These are phyloP conservation scores for Kwoniella sp. DNA, from an alignment of 768 basidiomycete genomes.

Conservation along the genomic window DNA sequence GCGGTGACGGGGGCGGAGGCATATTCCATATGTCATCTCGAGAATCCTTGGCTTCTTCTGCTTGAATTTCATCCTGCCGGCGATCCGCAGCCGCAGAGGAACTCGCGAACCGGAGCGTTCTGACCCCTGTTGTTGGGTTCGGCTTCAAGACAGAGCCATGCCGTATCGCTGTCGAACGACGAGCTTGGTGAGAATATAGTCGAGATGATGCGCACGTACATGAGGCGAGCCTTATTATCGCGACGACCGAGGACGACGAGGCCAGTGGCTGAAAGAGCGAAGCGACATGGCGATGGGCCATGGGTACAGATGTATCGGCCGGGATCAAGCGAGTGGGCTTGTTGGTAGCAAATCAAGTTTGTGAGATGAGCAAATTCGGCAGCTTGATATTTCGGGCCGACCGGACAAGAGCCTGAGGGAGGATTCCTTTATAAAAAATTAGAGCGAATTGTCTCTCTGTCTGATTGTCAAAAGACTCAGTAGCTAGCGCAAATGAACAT, in stretches of 20 bases:
- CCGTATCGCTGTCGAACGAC: not conserved
- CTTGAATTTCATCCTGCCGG: not conserved
- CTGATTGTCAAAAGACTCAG: no score
- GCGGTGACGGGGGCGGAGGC: constrained; percentile 4
- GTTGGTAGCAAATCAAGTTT: no score
- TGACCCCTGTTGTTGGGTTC: no score
- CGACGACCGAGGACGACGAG: not conserved
- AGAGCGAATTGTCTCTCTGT: no score
- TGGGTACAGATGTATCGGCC: not conserved
- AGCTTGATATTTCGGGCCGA: no score
- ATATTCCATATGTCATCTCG: not conserved
- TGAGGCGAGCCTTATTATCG: not conserved
- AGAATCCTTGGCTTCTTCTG: not conserved
- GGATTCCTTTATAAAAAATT: no score
- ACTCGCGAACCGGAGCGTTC: not conserved
- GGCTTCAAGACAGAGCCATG: no score
- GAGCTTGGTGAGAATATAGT: not conserved
- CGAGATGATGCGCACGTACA: not conserved
- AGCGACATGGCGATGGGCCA: not conserved
- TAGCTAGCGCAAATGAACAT: no score
- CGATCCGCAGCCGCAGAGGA: not conserved
- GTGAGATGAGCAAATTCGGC: no score
- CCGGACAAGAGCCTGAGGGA: no score
- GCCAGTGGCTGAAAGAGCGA: not conserved
- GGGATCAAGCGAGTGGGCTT: no score